Conservation (phyloP, 2,329 filamentous ascomycete species). For the Huntiella decipiens region DNA sequence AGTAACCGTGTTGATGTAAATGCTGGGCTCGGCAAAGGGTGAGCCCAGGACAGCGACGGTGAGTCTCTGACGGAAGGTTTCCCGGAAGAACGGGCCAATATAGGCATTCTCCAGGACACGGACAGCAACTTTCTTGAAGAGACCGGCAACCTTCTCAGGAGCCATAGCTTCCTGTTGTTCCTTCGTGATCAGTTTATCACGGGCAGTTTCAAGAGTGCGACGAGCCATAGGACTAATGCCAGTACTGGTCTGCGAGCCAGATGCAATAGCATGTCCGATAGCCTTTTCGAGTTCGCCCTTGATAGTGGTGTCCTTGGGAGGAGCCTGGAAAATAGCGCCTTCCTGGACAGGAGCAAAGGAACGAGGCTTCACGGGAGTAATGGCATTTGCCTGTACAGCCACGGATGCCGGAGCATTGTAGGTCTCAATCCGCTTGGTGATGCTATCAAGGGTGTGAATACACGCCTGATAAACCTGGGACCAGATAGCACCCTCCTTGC, state of each 20-base stretch:
- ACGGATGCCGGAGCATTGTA: constrained; percentile 23
- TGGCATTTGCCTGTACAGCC: constrained; percentile 12
- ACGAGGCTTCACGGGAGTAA: constrained; percentile 17
- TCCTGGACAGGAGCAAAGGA: constrained; percentile 24
- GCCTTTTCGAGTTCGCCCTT: constrained; percentile 27
- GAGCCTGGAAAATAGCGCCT: constrained; percentile 26
- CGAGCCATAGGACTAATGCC: constrained; percentile 32
- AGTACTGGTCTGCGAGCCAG: constrained; percentile 28
- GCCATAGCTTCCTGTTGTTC: constrained; percentile 36
- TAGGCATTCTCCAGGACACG: constrained; percentile 28
- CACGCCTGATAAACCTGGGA: constrained; percentile 55
- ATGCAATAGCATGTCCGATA: constrained; percentile 24
- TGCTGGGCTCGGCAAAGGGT: constrained; percentile 49
- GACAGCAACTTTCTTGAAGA: constrained; percentile 29
- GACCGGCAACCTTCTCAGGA: constrained; percentile 27
- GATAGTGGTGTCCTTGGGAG: constrained; percentile 20
- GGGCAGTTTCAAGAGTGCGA: constrained; percentile 28
- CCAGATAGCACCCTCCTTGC: constrained; percentile 63
- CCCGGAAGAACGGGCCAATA: constrained; percentile 50
- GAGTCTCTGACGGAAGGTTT: constrained; percentile 46
- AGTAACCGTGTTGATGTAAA: constrained; percentile 54
- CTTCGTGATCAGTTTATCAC: constrained; percentile 28
- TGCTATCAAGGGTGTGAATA: constrained; percentile 45
- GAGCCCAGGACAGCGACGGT: constrained; percentile 50
- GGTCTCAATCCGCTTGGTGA: constrained; percentile 48